These are phyloP conservation scores for Musa itinerans DNA, from an alignment of 176 grass and related monocot genomes.

Conservation along the genomic window DNA sequence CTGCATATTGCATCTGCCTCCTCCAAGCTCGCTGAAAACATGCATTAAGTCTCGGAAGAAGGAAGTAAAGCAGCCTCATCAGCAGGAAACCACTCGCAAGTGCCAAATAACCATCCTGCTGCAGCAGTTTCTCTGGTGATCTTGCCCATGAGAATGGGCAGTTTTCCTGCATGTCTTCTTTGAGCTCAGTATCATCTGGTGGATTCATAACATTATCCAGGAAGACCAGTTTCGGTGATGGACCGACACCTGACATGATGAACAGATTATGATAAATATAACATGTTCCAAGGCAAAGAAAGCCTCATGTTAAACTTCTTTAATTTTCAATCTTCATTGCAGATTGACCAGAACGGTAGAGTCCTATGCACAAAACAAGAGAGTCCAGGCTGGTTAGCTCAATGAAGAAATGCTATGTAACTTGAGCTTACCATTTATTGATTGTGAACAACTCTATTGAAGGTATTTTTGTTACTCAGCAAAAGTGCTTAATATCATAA, in stretches of 20 bases:
- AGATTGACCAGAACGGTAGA: too few species aligned
- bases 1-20: constrained; percentile 49
- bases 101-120: constrained; percentile 89
- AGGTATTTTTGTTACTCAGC: too few species aligned
- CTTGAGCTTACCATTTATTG: too few species aligned
- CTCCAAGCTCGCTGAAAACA: constrained; percentile 54
- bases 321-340: too few species aligned
- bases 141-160: constrained; percentile 91
- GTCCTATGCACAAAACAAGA: too few species aligned
- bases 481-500: too few species aligned
- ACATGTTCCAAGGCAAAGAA: not conserved
- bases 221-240: constrained; percentile 25
- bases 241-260: constrained; percentile 39
- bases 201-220: constrained; percentile 36
- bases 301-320: not conserved
- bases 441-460: too few species aligned
- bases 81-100: constrained; percentile 59
- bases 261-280: not conserved
- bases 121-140: constrained; percentile 88
- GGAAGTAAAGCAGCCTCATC: constrained; percentile 49
- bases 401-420: too few species aligned
- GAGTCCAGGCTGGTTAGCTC: too few species aligned
- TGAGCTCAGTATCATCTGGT: constrained; percentile 35
- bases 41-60: constrained; percentile 56
- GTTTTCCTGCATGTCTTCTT: constrained; percentile 49